Conservation (phyloP, 257 asterid species). For the Przewalskia tangutica region DNA sequence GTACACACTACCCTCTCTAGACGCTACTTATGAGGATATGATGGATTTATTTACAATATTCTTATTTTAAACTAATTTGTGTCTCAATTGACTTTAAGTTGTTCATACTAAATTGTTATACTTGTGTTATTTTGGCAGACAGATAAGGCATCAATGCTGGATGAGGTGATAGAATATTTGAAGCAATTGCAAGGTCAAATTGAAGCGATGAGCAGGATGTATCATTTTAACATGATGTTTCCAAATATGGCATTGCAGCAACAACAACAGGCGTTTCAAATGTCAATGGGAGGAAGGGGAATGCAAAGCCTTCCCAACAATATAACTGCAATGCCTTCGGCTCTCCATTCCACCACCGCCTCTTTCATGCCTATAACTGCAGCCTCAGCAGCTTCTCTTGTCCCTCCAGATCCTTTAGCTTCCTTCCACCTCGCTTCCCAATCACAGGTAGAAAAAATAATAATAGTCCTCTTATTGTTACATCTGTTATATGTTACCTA, state of each 20-base stretch:
- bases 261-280: constrained; percentile 54
- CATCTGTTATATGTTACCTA: background rate
- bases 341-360: constrained; percentile 6
- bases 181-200: constrained; percentile 68
- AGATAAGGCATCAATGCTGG: constrained; percentile 71
- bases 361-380: constrained; percentile 23
- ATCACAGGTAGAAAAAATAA: constrained; percentile 31
- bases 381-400: constrained; percentile 11
- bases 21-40: no score
- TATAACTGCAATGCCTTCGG: constrained; percentile 13
- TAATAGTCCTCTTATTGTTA: background rate
- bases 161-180: constrained; percentile 68
- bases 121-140: constrained; percentile 24
- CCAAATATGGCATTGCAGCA: constrained; percentile 57
- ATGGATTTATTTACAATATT: no score
- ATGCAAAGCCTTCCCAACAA: constrained; percentile 31
- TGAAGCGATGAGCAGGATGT: constrained; percentile 51
- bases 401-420: constrained; percentile 33
- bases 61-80: no score
- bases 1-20: no score
- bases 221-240: constrained; percentile 43
- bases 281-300: constrained; percentile 46
- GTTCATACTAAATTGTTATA: background rate
- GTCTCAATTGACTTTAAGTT: no score
- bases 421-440: constrained; percentile 36